Evolutionary conservation across 768 basidiomycete species (phyloP).

Genomic region (Lyophyllum semitale): DNA sequence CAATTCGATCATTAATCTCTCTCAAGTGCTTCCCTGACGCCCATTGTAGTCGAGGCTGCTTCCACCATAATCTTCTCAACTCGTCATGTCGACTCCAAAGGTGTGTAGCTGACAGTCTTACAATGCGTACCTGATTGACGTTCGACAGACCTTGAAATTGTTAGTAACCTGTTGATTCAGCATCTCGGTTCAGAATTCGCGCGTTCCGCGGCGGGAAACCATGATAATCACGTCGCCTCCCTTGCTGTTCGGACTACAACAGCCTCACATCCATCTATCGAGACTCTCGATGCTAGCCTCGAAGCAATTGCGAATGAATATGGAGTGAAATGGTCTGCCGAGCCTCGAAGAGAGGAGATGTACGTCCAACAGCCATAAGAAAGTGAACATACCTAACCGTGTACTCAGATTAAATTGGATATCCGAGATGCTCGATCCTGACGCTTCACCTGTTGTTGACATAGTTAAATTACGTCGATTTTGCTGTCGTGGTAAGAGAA

Average conservation of each 20-base stretch:
- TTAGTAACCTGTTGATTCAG: slow-evolving; percentile 56
- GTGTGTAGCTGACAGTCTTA: slow-evolving; percentile 32
- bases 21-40: slow-evolving; percentile 46
- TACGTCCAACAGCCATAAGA: slow-evolving; percentile 29
- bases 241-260: slow-evolving; percentile 56
- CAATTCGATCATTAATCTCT: slow-evolving; percentile 5
- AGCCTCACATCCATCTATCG: slow-evolving; percentile 55
- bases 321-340: slow-evolving; percentile 62
- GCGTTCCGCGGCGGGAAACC: slow-evolving; percentile 50
- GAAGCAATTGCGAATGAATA: slow-evolving; percentile 52
- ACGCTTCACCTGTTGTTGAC: slow-evolving; percentile 53
- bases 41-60: slow-evolving; percentile 62
- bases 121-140: slow-evolving; percentile 5
- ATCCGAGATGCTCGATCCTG: slow-evolving; percentile 61
- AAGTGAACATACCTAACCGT: slow-evolving; percentile 5
- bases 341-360: slow-evolving; percentile 63
- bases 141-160: slow-evolving; percentile 53
- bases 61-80: slow-evolving; percentile 69
- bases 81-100: slow-evolving; percentile 57
- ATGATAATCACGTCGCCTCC: slow-evolving; percentile 54
- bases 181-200: slow-evolving; percentile 60
- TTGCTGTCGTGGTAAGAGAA: slow-evolving; percentile 58
- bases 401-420: slow-evolving; percentile 49
- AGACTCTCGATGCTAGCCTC: slow-evolving; percentile 58
- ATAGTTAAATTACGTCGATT: slow-evolving; percentile 54